A percentile compares a stretch with the other conserved stretches of the same genome.
These are phyloP conservation scores for Avicennia marina DNA, from an alignment of 257 asterid species.

Conservation along the genomic window DNA sequence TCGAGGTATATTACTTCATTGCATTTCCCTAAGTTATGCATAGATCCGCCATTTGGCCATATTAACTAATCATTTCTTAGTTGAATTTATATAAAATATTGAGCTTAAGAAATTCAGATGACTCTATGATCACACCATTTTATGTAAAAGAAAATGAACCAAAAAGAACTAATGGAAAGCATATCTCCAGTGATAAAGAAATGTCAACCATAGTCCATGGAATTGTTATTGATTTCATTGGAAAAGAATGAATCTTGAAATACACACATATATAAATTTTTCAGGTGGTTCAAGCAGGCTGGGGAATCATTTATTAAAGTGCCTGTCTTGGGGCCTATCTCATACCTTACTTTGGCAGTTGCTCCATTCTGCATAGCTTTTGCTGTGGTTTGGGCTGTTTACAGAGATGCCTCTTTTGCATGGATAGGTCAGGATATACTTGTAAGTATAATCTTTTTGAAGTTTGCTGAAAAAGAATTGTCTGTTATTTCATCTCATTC, in stretches of 20 bases:
- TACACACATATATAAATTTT: background rate
- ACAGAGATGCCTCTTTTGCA: conserved; percentile 58
- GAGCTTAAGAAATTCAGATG: too few relatives aligned
- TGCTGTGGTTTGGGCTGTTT: conserved; percentile 80
- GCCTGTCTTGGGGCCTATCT: conserved; percentile 33
- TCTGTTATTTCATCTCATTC: background rate
- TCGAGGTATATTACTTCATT: conserved; percentile 45
- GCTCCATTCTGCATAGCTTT: conserved; percentile 81
- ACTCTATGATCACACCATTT: too few relatives aligned
- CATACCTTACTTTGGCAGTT: conserved; percentile 78
- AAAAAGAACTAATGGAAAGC: background rate
- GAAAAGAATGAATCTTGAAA: conserved; percentile 1
- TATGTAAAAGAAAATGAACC: conserved; percentile 9
- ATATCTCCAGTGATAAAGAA: background rate
- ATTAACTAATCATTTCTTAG: too few relatives aligned
- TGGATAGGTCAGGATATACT: conserved; percentile 97
- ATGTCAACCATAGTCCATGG: too few relatives aligned
- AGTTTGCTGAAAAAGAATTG: background rate
- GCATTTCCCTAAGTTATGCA: background rate
- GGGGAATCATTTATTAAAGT: conserved; percentile 34
- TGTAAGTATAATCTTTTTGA: conserved; percentile 37
- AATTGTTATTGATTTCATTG: background rate
- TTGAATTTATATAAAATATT: too few relatives aligned
- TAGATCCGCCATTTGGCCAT: background rate
- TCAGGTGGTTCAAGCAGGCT: conserved; percentile 40